Evolutionary conservation across 73 alveolate genomes (phyloP), one percentile per base, ranked within the genome.

Genomic region (Urostyla sp.): DNA sequence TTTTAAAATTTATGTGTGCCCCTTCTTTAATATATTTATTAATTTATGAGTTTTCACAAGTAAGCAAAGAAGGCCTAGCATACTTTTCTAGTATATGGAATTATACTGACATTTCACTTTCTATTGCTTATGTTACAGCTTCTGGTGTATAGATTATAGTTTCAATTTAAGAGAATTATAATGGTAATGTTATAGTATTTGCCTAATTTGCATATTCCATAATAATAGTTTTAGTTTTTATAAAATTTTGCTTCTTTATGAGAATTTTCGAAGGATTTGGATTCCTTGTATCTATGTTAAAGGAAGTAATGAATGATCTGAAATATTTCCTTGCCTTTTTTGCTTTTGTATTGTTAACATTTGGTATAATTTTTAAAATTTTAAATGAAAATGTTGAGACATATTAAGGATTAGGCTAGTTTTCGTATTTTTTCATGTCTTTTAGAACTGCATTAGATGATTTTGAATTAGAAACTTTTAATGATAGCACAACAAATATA

Each of bases 261-360:
- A 31, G 77, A 15, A 59, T 59, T 34, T 59, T 7, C 11, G 59
- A 31, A 34, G 77, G 77, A 7, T 59, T 59, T 32, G 36, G 77
- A 15, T 59, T 31, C 28, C 44, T 59, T 10, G 77, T 59, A 7
- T 37, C 11, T 3, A 59, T 59, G 77, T 3, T 59, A 6, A 5
- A 5, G 6, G 21, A 27, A 30, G 77, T 59, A 8, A 34, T 59
- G 57, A 8, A 7, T 4, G 77, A 59, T 21, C 8, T 59, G 2
- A 31, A 23, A 37, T 59, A 13, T 59, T 59, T 59, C 59, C 59
- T 59, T 7, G 26, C 36, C 26, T 59, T 30, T 21, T 59, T 28
- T 34, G 31, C 44, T 27, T 7, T 55, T 23, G n/a, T 59, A 8
- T 8, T 59, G 20, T 34, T 59, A 20, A 23, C 4, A 20, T 59